phyloP scores from a whole-genome alignment of 1,284 basidiomycete species.

The Clitocybe nebularis region DNA sequence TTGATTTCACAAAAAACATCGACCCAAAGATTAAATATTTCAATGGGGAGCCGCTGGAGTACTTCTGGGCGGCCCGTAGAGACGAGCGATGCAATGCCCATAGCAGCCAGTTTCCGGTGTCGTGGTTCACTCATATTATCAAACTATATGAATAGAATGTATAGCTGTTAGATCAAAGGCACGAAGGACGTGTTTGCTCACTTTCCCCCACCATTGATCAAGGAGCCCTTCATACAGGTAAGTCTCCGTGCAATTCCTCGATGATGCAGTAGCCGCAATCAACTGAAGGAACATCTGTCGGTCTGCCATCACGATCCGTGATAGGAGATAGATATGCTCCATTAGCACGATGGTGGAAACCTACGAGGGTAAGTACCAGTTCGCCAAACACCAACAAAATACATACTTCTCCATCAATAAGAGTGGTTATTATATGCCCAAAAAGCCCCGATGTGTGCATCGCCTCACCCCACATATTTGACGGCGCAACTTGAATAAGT shows the following conservation, averaged over 20 bases:
- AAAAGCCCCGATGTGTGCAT: constrained; percentile 73
- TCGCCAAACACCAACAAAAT: constrained; percentile 7
- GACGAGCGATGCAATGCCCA: constrained; percentile 70
- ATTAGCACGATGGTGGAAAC: constrained; percentile 51
- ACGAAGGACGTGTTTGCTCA: constrained; percentile 34
- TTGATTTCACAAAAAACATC: constrained; percentile 87
- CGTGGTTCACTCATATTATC: constrained; percentile 80
- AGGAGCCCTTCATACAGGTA: constrained; percentile 62
- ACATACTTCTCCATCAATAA: constrained; percentile 63
- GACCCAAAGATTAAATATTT: constrained; percentile 86
- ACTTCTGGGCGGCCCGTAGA: constrained; percentile 67
- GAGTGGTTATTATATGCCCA: constrained; percentile 47
- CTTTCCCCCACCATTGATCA: constrained; percentile 79
- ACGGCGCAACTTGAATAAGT: constrained; percentile 58
- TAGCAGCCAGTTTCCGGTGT: constrained; percentile 68
- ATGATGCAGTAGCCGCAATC: constrained; percentile 53
- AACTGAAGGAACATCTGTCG: constrained; percentile 62
- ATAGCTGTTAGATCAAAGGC: too few relatives aligned
- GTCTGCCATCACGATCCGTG: constrained; percentile 65
- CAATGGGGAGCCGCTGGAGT: constrained; percentile 63
- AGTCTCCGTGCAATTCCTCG: constrained; percentile 44
- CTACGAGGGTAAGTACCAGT: constrained; percentile 30
- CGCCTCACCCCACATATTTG: constrained; percentile 63
- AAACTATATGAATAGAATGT: constrained; percentile 48
- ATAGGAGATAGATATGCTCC: constrained; percentile 64